These are phyloP conservation scores for Nicotiana noctiflora DNA, from an alignment of 257 asterid genomes.

Conservation along the genomic window DNA sequence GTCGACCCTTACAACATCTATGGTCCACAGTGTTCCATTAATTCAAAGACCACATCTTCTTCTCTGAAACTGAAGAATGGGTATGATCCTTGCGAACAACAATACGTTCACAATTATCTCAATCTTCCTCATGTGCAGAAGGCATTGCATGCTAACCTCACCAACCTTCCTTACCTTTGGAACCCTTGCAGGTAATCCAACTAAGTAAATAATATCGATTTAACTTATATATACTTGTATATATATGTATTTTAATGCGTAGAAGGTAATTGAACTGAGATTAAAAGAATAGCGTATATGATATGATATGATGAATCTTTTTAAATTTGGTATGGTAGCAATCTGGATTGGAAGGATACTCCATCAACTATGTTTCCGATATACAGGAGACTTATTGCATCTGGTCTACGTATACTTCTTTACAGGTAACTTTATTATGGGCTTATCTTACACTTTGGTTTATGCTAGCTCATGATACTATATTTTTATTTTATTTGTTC, in stretches of 20 bases:
- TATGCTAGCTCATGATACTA: background rate
- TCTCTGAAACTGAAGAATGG: background rate
- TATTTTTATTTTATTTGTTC: background rate
- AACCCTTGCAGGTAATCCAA: slow-evolving; percentile 22
- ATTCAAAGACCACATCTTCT: background rate
- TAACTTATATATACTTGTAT: background rate
- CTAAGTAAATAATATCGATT: no score
- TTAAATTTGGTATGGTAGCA: background rate
- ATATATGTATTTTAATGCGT: no score
- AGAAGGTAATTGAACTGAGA: no score
- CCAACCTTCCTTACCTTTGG: slow-evolving; percentile 27
- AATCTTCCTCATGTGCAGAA: slow-evolving; percentile 38
- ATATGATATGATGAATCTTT: background rate
- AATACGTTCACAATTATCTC: slow-evolving; percentile 21
- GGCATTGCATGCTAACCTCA: slow-evolving; percentile 36
- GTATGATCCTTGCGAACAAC: slow-evolving; percentile 29
- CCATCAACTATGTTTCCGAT: slow-evolving; percentile 31
- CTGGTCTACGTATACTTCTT: slow-evolving; percentile 31
- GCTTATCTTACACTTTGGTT: background rate
- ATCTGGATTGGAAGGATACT: slow-evolving; percentile 26
- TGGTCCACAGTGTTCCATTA: slow-evolving; percentile 22
- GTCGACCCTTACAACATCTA: slow-evolving; percentile 32
- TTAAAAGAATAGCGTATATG: no score
- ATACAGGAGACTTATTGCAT: slow-evolving; percentile 27
- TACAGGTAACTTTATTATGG: slow-evolving; percentile 20